phyloP scores from a whole-genome alignment of 1,284 basidiomycete species.

The Xerocomus nothofagi region DNA sequence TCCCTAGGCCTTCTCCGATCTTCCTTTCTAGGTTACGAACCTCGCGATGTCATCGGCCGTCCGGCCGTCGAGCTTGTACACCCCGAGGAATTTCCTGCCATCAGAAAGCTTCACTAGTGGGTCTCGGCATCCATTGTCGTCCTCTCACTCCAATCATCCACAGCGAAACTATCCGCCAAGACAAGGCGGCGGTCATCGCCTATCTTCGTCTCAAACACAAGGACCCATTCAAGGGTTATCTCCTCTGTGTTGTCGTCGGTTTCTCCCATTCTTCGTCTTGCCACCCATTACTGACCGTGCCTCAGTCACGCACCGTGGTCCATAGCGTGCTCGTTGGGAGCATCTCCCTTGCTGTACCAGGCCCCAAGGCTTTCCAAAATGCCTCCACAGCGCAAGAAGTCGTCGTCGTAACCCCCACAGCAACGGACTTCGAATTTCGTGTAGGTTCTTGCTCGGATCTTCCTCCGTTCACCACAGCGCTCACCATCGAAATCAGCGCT shows the following conservation, averaged over 20 bases:
- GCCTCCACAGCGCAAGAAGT: conserved; percentile 78
- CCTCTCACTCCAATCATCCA: neutral
- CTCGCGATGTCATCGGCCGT: conserved; percentile 62
- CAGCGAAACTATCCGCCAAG: conserved; percentile 69
- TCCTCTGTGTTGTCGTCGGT: conserved; percentile 70
- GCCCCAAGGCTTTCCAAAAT: conserved; percentile 70
- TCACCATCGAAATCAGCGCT: conserved; percentile 46
- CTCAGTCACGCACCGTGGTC: conserved; percentile 58
- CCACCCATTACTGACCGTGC: conserved; percentile 10
- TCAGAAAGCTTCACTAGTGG: conserved; percentile 67
- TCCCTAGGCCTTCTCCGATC: neutral
- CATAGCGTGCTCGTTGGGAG: conserved; percentile 73
- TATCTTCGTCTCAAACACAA: conserved; percentile 76
- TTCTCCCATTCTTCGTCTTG: conserved; percentile 1
- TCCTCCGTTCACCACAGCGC: conserved; percentile 6
- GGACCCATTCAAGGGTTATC: conserved; percentile 67
- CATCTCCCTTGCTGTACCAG: conserved; percentile 69
- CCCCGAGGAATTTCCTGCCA: conserved; percentile 66
- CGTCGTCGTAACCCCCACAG: conserved; percentile 64
- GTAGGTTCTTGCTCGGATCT: conserved; percentile 42
- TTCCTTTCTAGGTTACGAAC: conserved; percentile 58
- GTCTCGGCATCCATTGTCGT: neutral
- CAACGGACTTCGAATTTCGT: conserved; percentile 65
- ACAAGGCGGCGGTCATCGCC: conserved; percentile 72
- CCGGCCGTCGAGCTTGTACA: conserved; percentile 72